Conservation (phyloP, 106 monocot genomes). For the Cymbidium sinense region DNA sequence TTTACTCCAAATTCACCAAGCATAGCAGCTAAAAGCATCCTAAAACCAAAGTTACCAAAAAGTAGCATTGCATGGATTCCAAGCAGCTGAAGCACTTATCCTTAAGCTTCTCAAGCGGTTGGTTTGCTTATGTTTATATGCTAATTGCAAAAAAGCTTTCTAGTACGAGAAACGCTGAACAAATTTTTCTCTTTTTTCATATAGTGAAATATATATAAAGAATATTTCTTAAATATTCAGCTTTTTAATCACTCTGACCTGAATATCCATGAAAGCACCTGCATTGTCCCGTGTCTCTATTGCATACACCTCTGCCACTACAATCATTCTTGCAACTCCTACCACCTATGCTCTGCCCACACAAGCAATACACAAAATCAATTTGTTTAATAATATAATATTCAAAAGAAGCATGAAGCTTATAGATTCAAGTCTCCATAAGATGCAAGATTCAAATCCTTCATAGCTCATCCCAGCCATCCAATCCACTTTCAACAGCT, state of each 20-base stretch:
- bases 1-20: background rate
- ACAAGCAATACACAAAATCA: slow-evolving; percentile 4
- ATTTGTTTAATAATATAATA: background rate
- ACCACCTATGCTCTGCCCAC: slow-evolving; percentile 40
- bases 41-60: background rate
- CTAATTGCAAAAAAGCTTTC: background rate
- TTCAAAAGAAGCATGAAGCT: background rate
- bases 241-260: slow-evolving; percentile 31
- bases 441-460: background rate
- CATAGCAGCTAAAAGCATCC: background rate
- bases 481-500: background rate
- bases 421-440: background rate
- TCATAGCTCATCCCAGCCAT: background rate
- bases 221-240: background rate
- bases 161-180: background rate
- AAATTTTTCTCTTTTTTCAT: background rate
- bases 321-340: slow-evolving; percentile 60
- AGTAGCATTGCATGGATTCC: background rate
- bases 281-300: slow-evolving; percentile 66
- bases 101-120: background rate
- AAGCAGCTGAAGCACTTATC: background rate
- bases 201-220: background rate
- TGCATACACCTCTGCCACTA: slow-evolving; percentile 67
- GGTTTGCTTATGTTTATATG: too few relatives aligned
- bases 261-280: slow-evolving; percentile 86